Conservation (phyloP, 352 stramenopile genomes). For the Pythium dissimile region DNA sequence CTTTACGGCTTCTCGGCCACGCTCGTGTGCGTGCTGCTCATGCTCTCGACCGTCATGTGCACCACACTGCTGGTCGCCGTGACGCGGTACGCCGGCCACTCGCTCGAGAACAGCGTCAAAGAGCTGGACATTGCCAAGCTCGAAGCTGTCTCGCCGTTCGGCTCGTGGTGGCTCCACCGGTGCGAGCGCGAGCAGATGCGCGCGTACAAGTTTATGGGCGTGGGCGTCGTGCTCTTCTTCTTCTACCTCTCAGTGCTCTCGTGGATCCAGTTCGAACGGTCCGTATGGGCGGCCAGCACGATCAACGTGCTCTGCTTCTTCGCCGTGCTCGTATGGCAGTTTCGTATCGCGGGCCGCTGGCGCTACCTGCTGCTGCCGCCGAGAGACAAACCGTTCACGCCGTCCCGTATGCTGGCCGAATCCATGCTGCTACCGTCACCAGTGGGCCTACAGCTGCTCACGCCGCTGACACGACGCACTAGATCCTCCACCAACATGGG, state of each 20-base stretch:
- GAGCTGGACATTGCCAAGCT: conserved; percentile 40
- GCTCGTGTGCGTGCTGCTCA: conserved; percentile 49
- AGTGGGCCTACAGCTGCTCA: not conserved
- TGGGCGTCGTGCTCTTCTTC: conserved; percentile 70
- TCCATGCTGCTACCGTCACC: conserved; percentile 4
- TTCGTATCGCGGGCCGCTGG: conserved; percentile 72
- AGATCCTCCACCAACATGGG: no score
- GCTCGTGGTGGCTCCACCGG: conserved; percentile 55
- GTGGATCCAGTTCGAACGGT: conserved; percentile 70
- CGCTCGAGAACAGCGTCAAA: conserved; percentile 52
- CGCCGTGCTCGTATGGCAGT: conserved; percentile 57
- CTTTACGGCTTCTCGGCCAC: conserved; percentile 43
- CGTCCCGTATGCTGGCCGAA: not conserved
- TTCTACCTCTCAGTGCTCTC: conserved; percentile 53
- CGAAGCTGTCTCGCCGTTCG: conserved; percentile 56
- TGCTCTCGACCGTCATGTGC: conserved; percentile 64
- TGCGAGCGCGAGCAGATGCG: conserved; percentile 71
- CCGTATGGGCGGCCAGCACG: conserved; percentile 30
- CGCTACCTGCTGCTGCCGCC: conserved; percentile 62
- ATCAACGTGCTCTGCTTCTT: conserved; percentile 48
- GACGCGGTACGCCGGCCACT: conserved; percentile 53
- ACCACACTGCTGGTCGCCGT: conserved; percentile 65
- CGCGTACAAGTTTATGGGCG: conserved; percentile 70
- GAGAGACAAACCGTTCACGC: conserved; percentile 7
- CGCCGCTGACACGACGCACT: not conserved